Conservation (phyloP, 495 filamentous ascomycete species). For the Terfezia claveryi region DNA sequence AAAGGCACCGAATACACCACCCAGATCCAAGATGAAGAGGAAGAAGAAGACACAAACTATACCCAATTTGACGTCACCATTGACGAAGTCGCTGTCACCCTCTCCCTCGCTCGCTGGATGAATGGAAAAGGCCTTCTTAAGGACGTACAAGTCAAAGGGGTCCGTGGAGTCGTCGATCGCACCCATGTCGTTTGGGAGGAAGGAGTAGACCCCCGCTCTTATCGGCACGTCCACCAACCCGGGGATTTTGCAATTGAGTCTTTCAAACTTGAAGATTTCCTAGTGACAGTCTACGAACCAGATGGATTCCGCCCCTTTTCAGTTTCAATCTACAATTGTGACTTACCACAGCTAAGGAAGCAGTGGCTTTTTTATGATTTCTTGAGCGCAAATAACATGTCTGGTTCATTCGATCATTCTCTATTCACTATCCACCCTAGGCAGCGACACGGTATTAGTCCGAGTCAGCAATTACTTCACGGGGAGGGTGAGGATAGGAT, state of each 20-base stretch:
- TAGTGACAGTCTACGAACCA: slow-evolving; percentile 83
- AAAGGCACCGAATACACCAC: not conserved
- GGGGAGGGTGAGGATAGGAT: slow-evolving; percentile 28
- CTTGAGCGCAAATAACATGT: slow-evolving; percentile 83
- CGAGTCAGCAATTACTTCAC: slow-evolving; percentile 24
- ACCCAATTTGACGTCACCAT: slow-evolving; percentile 94
- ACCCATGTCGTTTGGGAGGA: slow-evolving; percentile 54
- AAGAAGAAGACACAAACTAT: slow-evolving; percentile 83
- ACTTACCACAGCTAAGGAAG: slow-evolving; percentile 76
- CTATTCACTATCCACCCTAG: slow-evolving; percentile 92
- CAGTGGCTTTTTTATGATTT: slow-evolving; percentile 98
- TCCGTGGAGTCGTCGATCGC: slow-evolving; percentile 88
- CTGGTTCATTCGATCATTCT: slow-evolving; percentile 83
- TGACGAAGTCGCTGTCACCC: slow-evolving; percentile 81
- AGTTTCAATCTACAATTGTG: slow-evolving; percentile 84
- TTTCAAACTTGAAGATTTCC: slow-evolving; percentile 84
- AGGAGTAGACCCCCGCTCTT: slow-evolving; percentile 64
- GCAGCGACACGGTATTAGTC: slow-evolving; percentile 49
- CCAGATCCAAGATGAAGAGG: slow-evolving; percentile 11
- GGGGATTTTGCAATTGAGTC: slow-evolving; percentile 93
- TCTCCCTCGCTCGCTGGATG: slow-evolving; percentile 97
- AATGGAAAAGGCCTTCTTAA: slow-evolving; percentile 82
- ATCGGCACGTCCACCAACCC: slow-evolving; percentile 64
- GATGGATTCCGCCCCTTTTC: slow-evolving; percentile 76
- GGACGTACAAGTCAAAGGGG: slow-evolving; percentile 82